Evolutionary conservation across 805 yeast species (phyloP).

Genomic region (Saccharomycopsis sp.): DNA sequence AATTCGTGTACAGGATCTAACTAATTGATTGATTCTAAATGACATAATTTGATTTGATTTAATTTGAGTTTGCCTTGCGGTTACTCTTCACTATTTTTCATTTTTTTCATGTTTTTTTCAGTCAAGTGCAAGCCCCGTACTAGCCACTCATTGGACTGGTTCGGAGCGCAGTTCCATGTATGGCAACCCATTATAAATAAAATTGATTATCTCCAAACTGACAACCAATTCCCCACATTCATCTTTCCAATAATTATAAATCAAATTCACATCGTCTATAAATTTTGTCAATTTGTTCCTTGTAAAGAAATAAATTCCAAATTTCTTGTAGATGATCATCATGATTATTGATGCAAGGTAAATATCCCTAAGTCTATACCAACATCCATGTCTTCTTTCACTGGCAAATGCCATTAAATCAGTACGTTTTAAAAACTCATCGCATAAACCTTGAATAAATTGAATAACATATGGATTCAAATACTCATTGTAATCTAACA

Average conservation of each 20-base stretch:
- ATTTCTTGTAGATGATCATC: constrained; percentile 19
- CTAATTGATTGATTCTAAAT: too few species aligned
- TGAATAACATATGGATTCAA: constrained; percentile 15
- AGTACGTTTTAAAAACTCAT: constrained; percentile 12
- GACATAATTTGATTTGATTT: too few species aligned
- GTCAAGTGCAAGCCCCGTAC: too few species aligned
- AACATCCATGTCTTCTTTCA: constrained; percentile 21
- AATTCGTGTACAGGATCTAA: too few species aligned
- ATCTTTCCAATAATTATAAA: constrained; percentile 18
- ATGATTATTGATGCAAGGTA: constrained; percentile 13
- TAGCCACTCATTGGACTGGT: too few species aligned
- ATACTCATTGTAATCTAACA: constrained; percentile 10
- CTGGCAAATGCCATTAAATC: constrained; percentile 19
- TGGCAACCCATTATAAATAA: constrained; percentile 13
- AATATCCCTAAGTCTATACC: constrained; percentile 21
- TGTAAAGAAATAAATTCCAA: constrained; percentile 18
- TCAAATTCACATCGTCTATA: constrained; percentile 10
- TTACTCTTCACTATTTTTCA: too few species aligned
- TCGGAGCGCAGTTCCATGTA: too few species aligned
- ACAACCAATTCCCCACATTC: constrained; percentile 15
- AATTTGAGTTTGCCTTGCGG: too few species aligned
- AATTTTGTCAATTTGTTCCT: constrained; percentile 6
- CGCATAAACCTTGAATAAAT: constrained; percentile 17
- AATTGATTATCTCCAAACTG: constrained; percentile 10
- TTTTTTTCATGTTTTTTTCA: too few species aligned